Percentiles rank a stretch among this genome's conserved stretches.
These are phyloP conservation scores for Peronospora belbahrii DNA, from an alignment of 352 stramenopile species.

Conservation along the genomic window DNA sequence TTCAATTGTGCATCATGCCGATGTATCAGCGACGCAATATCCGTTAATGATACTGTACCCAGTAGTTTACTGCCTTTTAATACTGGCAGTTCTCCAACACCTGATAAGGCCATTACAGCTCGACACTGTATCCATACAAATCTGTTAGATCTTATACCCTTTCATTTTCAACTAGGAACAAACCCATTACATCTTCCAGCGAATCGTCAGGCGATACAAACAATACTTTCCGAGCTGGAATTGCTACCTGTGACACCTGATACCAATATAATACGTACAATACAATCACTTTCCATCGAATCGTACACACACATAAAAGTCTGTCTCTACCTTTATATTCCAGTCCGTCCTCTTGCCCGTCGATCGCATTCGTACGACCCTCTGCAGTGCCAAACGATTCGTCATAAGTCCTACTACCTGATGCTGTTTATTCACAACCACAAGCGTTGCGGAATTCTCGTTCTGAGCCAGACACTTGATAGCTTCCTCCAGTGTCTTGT, in stretches of 20 bases:
- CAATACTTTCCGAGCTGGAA: conserved; percentile 64
- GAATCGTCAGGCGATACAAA: conserved; percentile 70
- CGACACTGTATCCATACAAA: no score
- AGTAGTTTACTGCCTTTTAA: conserved; percentile 60
- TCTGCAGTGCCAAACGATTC: conserved; percentile 58
- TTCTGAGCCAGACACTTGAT: conserved; percentile 57
- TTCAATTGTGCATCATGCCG: conserved; percentile 47
- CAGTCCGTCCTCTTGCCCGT: conserved; percentile 33
- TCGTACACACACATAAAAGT: neutral
- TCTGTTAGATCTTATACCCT: no score
- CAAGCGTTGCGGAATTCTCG: conserved; percentile 68
- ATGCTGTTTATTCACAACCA: conserved; percentile 59
- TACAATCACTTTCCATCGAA: no score
- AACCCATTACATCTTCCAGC: conserved; percentile 66
- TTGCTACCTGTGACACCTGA: conserved; percentile 54
- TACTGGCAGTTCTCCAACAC: conserved; percentile 58
- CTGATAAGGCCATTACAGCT: conserved; percentile 69
- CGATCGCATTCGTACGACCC: conserved; percentile 52
- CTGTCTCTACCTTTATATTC: conserved; percentile 38
- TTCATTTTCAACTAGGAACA: no score
- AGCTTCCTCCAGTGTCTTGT: conserved; percentile 57
- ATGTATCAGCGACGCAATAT: conserved; percentile 70
- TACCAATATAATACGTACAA: neutral
- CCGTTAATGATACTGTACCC: conserved; percentile 71
- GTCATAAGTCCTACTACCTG: conserved; percentile 74